Conservation (phyloP, 1,284 basidiomycete genomes). For the Ceratobasidium sp. region DNA sequence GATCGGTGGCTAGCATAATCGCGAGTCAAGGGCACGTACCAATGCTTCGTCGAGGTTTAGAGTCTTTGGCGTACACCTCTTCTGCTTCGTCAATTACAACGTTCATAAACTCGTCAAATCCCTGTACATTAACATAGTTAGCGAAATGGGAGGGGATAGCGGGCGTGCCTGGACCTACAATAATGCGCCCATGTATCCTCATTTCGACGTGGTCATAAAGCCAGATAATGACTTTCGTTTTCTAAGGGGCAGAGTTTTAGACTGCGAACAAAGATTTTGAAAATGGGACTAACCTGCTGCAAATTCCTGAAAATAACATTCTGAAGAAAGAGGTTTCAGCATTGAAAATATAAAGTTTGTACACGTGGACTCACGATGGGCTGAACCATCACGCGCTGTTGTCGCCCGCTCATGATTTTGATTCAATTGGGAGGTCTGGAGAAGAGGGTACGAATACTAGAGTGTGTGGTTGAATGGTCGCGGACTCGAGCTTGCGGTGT, state of each 20-base stretch:
- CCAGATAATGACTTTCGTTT: slow-evolving; percentile 92
- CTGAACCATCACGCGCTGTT: slow-evolving; percentile 97
- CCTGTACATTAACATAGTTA: slow-evolving; percentile 66
- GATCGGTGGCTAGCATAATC: slow-evolving; percentile 19
- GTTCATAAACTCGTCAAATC: slow-evolving; percentile 99
- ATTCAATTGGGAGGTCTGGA: neutral
- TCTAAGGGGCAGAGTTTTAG: slow-evolving; percentile 63
- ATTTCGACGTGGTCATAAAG: slow-evolving; percentile 98
- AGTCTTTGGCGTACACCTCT: slow-evolving; percentile 91
- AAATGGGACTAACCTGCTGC: slow-evolving; percentile 64
- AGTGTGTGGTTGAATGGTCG: slow-evolving; percentile 15
- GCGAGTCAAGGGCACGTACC: slow-evolving; percentile 64
- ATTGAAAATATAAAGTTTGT: neutral
- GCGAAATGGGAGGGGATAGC: slow-evolving; percentile 41
- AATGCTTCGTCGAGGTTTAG: slow-evolving; percentile 84
- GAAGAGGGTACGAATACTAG: neutral
- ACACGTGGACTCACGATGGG: slow-evolving; percentile 81
- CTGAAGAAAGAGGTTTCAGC: slow-evolving; percentile 62
- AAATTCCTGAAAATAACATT: slow-evolving; percentile 99
- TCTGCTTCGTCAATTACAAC: slow-evolving; percentile 95
- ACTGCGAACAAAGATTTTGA: slow-evolving; percentile 1
- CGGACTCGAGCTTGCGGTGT: slow-evolving; percentile 17
- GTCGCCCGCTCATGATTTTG: slow-evolving; percentile 86
- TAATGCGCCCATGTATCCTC: slow-evolving; percentile 96
- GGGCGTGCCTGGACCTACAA: slow-evolving; percentile 71